These are phyloP conservation scores for Trichoderma sp. DNA, from an alignment of 2,329 filamentous ascomycete species.

Conservation along the genomic window DNA sequence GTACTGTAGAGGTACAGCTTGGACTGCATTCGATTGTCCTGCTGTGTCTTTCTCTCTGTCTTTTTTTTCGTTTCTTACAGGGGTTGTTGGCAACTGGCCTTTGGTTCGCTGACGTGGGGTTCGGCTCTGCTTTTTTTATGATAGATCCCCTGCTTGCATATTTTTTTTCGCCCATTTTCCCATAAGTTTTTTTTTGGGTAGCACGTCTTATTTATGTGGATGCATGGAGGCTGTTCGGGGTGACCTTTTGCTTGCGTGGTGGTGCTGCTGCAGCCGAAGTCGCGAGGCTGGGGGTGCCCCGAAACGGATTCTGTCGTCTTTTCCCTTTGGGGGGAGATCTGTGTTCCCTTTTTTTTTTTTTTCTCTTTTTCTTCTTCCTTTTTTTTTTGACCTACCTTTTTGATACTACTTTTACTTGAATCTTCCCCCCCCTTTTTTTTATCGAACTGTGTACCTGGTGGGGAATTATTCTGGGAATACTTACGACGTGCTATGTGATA, in stretches of 20 bases:
- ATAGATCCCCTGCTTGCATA: not conserved
- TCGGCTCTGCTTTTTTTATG: not conserved
- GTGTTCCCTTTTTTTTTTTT: too few species aligned
- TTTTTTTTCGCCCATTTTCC: too few species aligned
- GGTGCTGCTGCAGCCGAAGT: not conserved
- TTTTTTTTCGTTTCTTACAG: not conserved
- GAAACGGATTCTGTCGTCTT: not conserved
- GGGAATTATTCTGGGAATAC: not conserved
- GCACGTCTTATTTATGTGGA: not conserved
- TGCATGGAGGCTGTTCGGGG: not conserved
- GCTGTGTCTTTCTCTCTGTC: not conserved
- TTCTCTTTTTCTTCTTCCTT: not conserved
- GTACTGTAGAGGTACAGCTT: too few species aligned
- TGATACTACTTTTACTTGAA: not conserved
- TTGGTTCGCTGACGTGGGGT: slow-evolving; percentile 4
- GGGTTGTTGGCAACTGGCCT: not conserved
- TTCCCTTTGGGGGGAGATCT: not conserved
- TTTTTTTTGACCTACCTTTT: not conserved
- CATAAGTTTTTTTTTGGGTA: too few species aligned
- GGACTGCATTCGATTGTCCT: not conserved
- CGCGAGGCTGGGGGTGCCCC: slow-evolving; percentile 10
- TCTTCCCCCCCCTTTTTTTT: not conserved
- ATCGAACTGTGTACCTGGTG: not conserved
- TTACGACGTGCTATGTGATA: not conserved
- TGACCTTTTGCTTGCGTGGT: not conserved